phyloP scores from a whole-genome alignment of 345 rosid genomes.

The Corchorus olitorius region DNA sequence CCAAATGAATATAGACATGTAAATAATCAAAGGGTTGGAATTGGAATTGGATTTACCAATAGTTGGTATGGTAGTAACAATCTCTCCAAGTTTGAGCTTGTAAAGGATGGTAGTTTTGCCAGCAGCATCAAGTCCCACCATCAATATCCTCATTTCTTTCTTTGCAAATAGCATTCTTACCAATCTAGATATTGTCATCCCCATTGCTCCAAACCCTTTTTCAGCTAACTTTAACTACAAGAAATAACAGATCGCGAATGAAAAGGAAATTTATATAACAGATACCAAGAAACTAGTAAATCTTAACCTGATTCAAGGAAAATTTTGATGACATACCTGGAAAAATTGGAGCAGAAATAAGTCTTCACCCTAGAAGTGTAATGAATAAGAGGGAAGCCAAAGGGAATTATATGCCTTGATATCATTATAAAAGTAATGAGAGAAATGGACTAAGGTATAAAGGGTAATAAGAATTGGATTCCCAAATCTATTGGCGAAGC shows the following conservation, averaged over 20 bases:
- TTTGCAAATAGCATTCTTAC: conserved; percentile 50
- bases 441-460: conserved; percentile 8
- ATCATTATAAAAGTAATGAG: neutral
- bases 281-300: neutral
- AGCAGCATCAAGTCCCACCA: conserved; percentile 82
- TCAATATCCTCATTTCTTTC: conserved; percentile 76
- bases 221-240: conserved; percentile 1
- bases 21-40: too few species aligned
- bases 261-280: neutral
- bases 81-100: conserved; percentile 74
- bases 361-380: neutral
- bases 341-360: neutral
- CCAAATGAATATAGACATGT: neutral
- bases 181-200: conserved; percentile 50
- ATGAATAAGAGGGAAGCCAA: neutral
- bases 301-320: neutral
- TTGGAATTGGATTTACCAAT: conserved; percentile 42
- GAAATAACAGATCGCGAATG: neutral
- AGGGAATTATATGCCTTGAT: conserved; percentile 7
- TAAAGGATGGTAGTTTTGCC: conserved; percentile 82
- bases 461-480: conserved; percentile 35
- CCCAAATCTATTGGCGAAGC: conserved; percentile 28
- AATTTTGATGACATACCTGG: neutral
- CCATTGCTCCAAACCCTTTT: conserved; percentile 36
- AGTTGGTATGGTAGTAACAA: conserved; percentile 76